phyloP scores from a whole-genome alignment of 1,284 basidiomycete species.

The Cryptococcus deneoformans region DNA sequence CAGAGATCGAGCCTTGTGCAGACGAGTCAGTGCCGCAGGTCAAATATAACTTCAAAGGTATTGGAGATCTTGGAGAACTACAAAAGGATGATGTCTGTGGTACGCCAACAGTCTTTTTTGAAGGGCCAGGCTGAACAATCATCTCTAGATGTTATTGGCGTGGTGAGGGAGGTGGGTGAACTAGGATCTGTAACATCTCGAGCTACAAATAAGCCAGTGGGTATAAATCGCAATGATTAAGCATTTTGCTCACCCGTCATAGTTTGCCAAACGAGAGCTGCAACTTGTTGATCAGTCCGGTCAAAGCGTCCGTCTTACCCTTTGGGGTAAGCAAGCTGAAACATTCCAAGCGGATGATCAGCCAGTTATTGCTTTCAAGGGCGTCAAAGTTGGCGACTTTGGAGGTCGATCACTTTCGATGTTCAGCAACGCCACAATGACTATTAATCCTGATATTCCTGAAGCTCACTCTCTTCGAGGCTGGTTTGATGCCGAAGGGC shows the following conservation, averaged over 20 bases:
- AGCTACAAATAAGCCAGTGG: constrained; percentile 64
- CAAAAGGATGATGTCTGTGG: constrained; percentile 76
- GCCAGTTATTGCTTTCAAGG: constrained; percentile 88
- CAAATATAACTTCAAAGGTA: constrained; percentile 76
- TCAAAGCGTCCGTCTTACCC: constrained; percentile 77
- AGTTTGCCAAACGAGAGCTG: constrained; percentile 85
- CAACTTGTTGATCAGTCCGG: constrained; percentile 82
- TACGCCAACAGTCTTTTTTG: constrained; percentile 47
- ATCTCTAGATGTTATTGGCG: constrained; percentile 67
- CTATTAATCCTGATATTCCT: constrained; percentile 81
- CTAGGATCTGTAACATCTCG: constrained; percentile 70
- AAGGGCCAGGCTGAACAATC: neutral
- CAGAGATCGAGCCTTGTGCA: constrained; percentile 72
- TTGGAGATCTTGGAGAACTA: constrained; percentile 62
- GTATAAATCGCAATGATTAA: constrained; percentile 18
- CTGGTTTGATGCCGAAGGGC: constrained; percentile 76
- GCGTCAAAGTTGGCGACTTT: constrained; percentile 92
- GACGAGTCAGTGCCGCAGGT: constrained; percentile 75
- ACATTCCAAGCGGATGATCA: constrained; percentile 59
- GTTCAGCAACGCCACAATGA: constrained; percentile 66
- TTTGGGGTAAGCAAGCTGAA: constrained; percentile 97
- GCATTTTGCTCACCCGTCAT: constrained; percentile 1
- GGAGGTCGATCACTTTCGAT: constrained; percentile 82
- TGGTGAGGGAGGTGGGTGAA: constrained; percentile 76
- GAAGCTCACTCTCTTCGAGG: constrained; percentile 84